Evolutionary conservation across 2,329 filamentous ascomycete species (phyloP), one percentile per base, ranked within the genome.

Genomic region (Claviceps capensis): DNA sequence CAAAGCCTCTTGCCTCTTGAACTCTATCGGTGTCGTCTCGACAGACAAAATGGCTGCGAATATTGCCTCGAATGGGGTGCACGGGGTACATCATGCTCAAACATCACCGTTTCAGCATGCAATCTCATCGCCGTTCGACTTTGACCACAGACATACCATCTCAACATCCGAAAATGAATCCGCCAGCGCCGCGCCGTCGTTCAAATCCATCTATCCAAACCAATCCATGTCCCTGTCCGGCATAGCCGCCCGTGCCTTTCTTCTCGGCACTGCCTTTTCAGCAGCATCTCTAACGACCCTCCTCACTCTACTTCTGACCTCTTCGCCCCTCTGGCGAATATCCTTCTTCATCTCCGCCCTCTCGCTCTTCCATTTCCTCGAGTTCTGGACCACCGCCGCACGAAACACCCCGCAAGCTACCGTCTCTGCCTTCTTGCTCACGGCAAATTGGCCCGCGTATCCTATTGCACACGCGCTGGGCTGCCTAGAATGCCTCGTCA

Each of bases 301-400:
- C 11, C 51, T 60, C 46, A 60, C 69, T 51, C 59, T 73, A 13
- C 16, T 65, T 43, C 59, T 65, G 52, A 70, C 69, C 5, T 55
- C 65, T 14, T 72, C 69, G 37, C 73, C 77, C 22, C 67, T 78
- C 52, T 84, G 81, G 81, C 78, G 81, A 52, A 65, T 78, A 7
- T 77, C 80, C 34, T 81, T 83, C 65, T 91, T 91, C 70, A 62
- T 85, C 47, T 71, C 72, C 49, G 72, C 81, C 14, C 82, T 97
- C 47, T 78, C 83, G 26, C 60, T 85, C 34, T 97, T 97, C 71
- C 93, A 98, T 73, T 97, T 95, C 69, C 82, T 97, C 67, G 93
- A 98, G 69, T 98, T 90, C 74, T 95, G 83, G 76, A 88, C 83
- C 36, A 96, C 91, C 0, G 90, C 91, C 8, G 73, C 76, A 52